A percentile compares a stretch with the other conserved stretches of the same genome.
Conservation (phyloP, 2,329 filamentous ascomycete genomes). For the Fusarium sp. region DNA sequence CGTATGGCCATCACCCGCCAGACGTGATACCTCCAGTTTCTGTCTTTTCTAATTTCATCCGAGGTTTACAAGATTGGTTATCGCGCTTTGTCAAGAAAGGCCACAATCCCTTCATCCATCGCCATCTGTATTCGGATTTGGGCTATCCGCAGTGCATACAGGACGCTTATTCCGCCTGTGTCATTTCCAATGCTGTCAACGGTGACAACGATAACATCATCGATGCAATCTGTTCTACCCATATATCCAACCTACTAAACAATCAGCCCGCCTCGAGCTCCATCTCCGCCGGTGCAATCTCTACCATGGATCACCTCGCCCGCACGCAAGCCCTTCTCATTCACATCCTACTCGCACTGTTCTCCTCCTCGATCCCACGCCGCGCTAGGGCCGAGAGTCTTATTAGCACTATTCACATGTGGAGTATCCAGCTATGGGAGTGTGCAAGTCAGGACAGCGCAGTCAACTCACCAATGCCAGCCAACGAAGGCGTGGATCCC, state of each 20-base stretch:
- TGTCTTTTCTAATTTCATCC: slow-evolving; percentile 1
- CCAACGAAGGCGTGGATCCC: fast-evolving
- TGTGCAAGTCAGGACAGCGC: neutral
- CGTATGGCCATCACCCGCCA: neutral
- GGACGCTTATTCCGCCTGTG: neutral
- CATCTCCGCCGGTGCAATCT: neutral
- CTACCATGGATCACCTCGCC: neutral
- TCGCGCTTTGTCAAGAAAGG: neutral
- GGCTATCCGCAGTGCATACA: slow-evolving; percentile 1
- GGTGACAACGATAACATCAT: neutral
- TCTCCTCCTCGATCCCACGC: neutral
- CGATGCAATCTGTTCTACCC: neutral
- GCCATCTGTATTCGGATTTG: neutral
- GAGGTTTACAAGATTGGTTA: neutral
- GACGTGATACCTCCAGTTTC: neutral
- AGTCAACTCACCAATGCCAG: neutral
- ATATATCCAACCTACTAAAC: neutral
- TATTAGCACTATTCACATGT: neutral
- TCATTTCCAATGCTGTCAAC: fast-evolving
- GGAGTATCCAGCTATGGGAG: neutral
- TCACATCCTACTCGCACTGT: neutral
- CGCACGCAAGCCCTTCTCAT: neutral
- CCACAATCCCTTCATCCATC: neutral
- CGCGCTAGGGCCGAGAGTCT: neutral
- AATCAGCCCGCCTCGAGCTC: fast-evolving